Percentiles rank a stretch among this genome's conserved stretches.
Conservation (phyloP, 352 stramenopile genomes). For the Globisporangium ultimum region DNA sequence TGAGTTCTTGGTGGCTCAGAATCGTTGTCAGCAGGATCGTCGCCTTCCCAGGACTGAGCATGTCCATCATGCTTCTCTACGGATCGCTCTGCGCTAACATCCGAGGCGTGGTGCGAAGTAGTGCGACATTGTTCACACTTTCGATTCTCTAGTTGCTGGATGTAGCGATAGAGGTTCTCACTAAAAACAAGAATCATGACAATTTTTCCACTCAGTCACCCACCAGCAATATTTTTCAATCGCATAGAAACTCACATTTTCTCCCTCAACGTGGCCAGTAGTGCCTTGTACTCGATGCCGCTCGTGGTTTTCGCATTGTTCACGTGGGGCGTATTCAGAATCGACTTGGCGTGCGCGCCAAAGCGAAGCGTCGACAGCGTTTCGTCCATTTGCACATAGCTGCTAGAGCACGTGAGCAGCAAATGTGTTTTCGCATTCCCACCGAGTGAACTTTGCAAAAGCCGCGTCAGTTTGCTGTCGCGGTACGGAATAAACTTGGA, state of each 20-base stretch:
- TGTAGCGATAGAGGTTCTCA: constrained; percentile 52
- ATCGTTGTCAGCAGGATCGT: neutral
- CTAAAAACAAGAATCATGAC: constrained; percentile 11
- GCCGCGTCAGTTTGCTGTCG: constrained; percentile 87
- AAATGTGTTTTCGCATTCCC: constrained; percentile 89
- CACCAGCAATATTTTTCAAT: constrained; percentile 38
- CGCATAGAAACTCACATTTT: constrained; percentile 39
- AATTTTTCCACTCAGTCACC: constrained; percentile 38
- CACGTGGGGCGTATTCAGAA: constrained; percentile 64
- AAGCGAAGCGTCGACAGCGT: constrained; percentile 90
- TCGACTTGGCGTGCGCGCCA: constrained; percentile 82
- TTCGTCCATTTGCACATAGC: constrained; percentile 40
- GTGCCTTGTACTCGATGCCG: constrained; percentile 15
- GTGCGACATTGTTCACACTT: constrained; percentile 11
- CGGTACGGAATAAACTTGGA: constrained; percentile 67
- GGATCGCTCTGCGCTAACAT: neutral
- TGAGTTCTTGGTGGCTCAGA: neutral
- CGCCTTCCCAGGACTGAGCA: neutral
- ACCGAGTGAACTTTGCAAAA: constrained; percentile 84
- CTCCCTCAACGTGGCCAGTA: constrained; percentile 44
- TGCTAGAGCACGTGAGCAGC: constrained; percentile 57
- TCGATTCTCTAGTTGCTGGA: constrained; percentile 37
- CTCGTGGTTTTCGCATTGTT: constrained; percentile 51
- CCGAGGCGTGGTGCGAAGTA: neutral
- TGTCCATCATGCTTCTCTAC: neutral